phyloP scores from a whole-genome alignment of 768 basidiomycete species.

The Suillus paluster region DNA sequence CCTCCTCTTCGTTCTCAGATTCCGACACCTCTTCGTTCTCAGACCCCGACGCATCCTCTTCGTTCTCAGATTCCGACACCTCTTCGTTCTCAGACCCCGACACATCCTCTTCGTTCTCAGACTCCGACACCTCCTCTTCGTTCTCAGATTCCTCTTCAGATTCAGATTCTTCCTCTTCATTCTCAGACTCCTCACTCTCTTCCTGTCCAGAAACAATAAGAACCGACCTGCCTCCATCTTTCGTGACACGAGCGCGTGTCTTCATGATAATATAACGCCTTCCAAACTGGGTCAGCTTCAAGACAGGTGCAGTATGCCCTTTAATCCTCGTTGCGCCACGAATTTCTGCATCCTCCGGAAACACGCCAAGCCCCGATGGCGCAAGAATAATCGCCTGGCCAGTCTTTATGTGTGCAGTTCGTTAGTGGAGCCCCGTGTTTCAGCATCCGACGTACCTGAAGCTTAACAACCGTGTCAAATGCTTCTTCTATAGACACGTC shows the following conservation, averaged over 20 bases:
- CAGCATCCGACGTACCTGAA: slow-evolving; percentile 47
- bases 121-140: not conserved
- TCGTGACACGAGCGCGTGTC: slow-evolving; percentile 54
- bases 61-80: not conserved
- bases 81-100: not conserved
- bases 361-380: slow-evolving; percentile 52
- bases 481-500: slow-evolving; percentile 54
- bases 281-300: slow-evolving; percentile 41
- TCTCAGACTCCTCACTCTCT: not conserved
- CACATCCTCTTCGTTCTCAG: not conserved
- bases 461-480: slow-evolving; percentile 58
- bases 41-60: not conserved
- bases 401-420: slow-evolving; percentile 43
- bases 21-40: not conserved
- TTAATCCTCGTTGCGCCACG: slow-evolving; percentile 20
- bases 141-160: not conserved
- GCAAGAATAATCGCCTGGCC: slow-evolving; percentile 68
- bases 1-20: not conserved
- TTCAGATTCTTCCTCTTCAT: not conserved
- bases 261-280: slow-evolving; percentile 56
- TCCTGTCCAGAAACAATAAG: slow-evolving; percentile 28
- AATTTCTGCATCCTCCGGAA: slow-evolving; percentile 15
- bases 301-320: not conserved
- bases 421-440: not conserved
- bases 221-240: slow-evolving; percentile 59